A percentile compares a stretch with the other conserved stretches of the same genome.
Conservation (phyloP, 108 stramenopile genomes). For the Nannochloropsis oceanica region DNA sequence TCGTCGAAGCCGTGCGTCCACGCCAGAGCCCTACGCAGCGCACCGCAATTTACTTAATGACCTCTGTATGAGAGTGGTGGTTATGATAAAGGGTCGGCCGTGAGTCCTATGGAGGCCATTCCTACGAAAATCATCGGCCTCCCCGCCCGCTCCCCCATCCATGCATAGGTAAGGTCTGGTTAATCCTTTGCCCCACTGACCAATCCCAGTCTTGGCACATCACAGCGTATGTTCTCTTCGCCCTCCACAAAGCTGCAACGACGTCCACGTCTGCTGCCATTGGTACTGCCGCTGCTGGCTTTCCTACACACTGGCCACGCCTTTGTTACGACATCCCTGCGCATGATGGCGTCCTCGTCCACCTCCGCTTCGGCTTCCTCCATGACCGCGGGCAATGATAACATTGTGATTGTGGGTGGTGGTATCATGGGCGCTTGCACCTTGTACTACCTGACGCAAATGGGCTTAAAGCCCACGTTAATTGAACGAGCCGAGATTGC, state of each 20-base stretch:
- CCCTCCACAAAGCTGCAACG: background rate
- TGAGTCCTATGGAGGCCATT: no score
- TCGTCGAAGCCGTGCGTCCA: no score
- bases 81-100: no score
- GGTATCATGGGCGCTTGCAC: slow-evolving; percentile 20
- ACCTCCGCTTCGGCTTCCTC: background rate
- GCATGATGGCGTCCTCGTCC: background rate
- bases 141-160: no score
- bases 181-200: background rate
- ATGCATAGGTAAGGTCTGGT: background rate
- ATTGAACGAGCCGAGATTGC: slow-evolving; percentile 28
- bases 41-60: no score
- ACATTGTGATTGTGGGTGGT: background rate
- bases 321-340: background rate
- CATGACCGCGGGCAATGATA: background rate
- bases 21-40: no score
- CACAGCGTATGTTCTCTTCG: background rate
- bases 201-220: background rate
- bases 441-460: slow-evolving; percentile 27
- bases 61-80: no score
- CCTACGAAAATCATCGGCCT: no score
- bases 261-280: background rate
- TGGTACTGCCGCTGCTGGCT: background rate
- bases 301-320: background rate
- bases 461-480: slow-evolving; percentile 25